Percentiles rank a stretch among this genome's conserved stretches.
These are phyloP conservation scores for Coemansia sp. DNA, from an alignment of 371 early-diverging fungal genomes.

Conservation along the genomic window DNA sequence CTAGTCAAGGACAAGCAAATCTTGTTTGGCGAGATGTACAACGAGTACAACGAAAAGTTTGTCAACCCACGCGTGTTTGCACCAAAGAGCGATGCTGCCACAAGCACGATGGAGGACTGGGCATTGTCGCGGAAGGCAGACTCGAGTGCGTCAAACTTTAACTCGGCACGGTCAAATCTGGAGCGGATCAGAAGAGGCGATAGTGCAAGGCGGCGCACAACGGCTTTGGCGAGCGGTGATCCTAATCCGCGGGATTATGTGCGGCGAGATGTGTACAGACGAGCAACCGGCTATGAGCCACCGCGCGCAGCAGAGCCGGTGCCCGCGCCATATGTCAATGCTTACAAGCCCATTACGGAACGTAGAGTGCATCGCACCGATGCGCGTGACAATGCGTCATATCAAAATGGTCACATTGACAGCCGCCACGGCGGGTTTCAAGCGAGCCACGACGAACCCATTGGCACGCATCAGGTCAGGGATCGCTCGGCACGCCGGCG, in stretches of 20 bases:
- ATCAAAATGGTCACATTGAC: not conserved
- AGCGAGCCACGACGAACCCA: constrained; percentile 12
- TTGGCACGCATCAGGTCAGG: constrained; percentile 12
- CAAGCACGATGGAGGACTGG: constrained; percentile 45
- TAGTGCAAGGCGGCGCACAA: constrained; percentile 8
- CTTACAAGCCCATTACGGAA: too few species aligned
- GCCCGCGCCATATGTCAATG: constrained; percentile 17
- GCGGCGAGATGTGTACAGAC: constrained; percentile 10
- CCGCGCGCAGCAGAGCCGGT: constrained; percentile 7
- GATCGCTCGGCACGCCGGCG: constrained; percentile 24
- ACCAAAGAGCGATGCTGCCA: constrained; percentile 32
- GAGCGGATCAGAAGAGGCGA: constrained; percentile 4
- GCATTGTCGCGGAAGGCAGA: constrained; percentile 11
- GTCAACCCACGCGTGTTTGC: constrained; percentile 49
- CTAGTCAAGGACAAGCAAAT: constrained; percentile 50
- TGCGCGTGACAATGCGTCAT: not conserved
- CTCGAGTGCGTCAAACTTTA: not conserved
- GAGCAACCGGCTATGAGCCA: not conserved
- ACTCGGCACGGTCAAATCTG: not conserved
- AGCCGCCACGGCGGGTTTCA: not conserved
- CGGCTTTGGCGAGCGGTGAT: not conserved
- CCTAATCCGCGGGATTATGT: not conserved
- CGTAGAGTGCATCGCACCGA: not conserved
- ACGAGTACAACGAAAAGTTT: constrained; percentile 50
- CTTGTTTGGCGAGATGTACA: constrained; percentile 46